A percentile compares a stretch with the other conserved stretches of the same genome.
phyloP scores from a whole-genome alignment of 352 stramenopile species.

The Phytophthora vignae region DNA sequence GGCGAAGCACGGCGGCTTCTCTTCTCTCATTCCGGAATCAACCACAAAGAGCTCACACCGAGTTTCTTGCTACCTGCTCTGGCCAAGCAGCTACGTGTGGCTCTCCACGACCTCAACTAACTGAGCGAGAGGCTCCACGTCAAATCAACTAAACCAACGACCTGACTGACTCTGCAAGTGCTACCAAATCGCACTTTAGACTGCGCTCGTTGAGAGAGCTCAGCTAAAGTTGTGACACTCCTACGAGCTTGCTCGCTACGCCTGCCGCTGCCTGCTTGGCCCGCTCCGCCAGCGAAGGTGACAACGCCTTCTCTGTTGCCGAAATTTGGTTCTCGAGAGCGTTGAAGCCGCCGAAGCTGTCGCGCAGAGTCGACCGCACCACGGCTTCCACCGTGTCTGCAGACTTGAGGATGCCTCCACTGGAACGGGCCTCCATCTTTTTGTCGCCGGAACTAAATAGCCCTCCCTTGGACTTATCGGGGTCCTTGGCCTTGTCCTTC shows the following conservation, averaged over 20 bases:
- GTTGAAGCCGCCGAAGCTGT: constrained; percentile 33
- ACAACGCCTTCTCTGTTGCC: constrained; percentile 29
- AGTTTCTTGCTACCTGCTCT: too few relatives aligned
- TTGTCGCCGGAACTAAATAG: constrained; percentile 13
- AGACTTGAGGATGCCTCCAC: neutral
- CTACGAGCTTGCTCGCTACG: constrained; percentile 26
- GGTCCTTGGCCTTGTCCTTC: neutral
- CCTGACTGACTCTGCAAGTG: too few relatives aligned
- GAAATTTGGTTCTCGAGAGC: constrained; percentile 38
- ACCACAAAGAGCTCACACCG: too few relatives aligned
- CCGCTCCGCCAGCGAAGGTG: constrained; percentile 23
- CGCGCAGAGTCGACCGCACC: constrained; percentile 32
- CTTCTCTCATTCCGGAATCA: too few relatives aligned
- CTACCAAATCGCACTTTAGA: too few relatives aligned
- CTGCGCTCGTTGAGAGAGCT: too few relatives aligned
- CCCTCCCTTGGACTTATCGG: constrained; percentile 6
- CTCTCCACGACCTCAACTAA: too few relatives aligned
- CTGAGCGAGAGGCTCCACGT: too few relatives aligned
- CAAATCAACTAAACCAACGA: too few relatives aligned
- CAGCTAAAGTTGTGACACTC: too few relatives aligned
- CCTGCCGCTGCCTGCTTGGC: constrained; percentile 30
- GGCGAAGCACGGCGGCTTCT: too few relatives aligned
- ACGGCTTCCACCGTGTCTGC: constrained; percentile 34
- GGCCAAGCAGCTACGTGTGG: too few relatives aligned
- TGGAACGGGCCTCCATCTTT: neutral